Conservation (phyloP, 78 protist species). For the Dictyostelium firmibasis region DNA sequence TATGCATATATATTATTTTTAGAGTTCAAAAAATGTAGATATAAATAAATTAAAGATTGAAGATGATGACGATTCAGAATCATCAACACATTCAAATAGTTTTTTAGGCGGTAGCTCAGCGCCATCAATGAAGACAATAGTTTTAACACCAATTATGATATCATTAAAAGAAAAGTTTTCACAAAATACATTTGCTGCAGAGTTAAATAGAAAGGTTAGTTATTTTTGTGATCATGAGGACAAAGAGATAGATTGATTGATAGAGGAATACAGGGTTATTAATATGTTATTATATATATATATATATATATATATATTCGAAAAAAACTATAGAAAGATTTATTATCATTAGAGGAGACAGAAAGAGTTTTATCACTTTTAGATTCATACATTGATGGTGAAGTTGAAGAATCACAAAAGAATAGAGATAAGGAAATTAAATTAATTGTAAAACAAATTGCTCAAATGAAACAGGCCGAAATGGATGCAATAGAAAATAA, state of each 20-base stretch:
- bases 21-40: conserved; percentile 44
- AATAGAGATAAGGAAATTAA: conserved; percentile 32
- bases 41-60: conserved; percentile 43
- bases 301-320: too few species aligned
- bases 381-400: conserved; percentile 9
- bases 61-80: conserved; percentile 29
- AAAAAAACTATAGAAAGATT: conserved; percentile 28
- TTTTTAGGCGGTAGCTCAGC: neutral
- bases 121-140: conserved; percentile 7
- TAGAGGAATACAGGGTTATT: neutral
- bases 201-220: conserved; percentile 53
- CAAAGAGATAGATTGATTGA: too few species aligned
- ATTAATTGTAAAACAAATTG: conserved; percentile 17
- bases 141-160: conserved; percentile 57
- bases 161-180: conserved; percentile 54
- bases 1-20: neutral
- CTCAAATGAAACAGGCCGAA: conserved; percentile 13
- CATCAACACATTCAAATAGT: conserved; percentile 12
- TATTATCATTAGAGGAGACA: conserved; percentile 57
- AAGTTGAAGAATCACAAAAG: conserved; percentile 9
- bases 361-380: conserved; percentile 28
- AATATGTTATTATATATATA: neutral
- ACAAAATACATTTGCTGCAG: conserved; percentile 10
- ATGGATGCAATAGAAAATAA: neutral
- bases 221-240: neutral